Evolutionary conservation across 2,329 filamentous ascomycete genomes (phyloP).

Genomic region (Exserohilum turcica): DNA sequence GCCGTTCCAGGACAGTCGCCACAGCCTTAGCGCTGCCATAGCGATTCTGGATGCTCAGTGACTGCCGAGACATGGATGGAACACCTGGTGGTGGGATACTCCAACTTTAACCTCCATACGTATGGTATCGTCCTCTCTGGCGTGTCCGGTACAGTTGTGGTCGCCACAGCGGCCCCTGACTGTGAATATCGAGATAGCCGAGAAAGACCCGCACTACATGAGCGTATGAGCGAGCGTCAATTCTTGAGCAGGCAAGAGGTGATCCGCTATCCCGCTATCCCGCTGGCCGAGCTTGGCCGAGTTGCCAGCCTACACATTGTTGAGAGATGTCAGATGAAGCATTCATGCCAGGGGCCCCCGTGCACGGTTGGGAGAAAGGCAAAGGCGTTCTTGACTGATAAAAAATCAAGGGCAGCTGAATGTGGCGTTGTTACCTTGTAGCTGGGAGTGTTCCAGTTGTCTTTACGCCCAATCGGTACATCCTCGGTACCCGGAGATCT

Average conservation of each 20-base stretch:
- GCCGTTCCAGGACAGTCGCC: neutral
- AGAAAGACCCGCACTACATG: slow-evolving; percentile 7
- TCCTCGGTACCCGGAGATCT: slow-evolving; percentile 3
- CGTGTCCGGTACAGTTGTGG: neutral
- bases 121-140: neutral
- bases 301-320: neutral
- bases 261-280: no score
- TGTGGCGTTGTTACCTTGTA: neutral
- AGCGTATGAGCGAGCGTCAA: neutral
- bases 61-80: neutral
- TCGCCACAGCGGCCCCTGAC: slow-evolving; percentile 8
- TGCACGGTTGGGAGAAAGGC: neutral
- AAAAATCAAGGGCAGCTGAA: neutral
- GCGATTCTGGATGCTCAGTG: neutral
- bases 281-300: slow-evolving; percentile 8
- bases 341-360: neutral
- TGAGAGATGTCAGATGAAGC: neutral
- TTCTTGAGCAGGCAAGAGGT: no score
- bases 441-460: neutral
- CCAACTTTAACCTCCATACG: neutral
- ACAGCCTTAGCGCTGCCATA: neutral
- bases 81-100: neutral
- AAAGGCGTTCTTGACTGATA: neutral
- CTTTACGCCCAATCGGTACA: slow-evolving; percentile 6
- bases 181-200: neutral